A percentile compares a stretch with the other conserved stretches of the same genome.
Conservation (phyloP, 306 rosid genomes). For the Begonia loranthoides region DNA sequence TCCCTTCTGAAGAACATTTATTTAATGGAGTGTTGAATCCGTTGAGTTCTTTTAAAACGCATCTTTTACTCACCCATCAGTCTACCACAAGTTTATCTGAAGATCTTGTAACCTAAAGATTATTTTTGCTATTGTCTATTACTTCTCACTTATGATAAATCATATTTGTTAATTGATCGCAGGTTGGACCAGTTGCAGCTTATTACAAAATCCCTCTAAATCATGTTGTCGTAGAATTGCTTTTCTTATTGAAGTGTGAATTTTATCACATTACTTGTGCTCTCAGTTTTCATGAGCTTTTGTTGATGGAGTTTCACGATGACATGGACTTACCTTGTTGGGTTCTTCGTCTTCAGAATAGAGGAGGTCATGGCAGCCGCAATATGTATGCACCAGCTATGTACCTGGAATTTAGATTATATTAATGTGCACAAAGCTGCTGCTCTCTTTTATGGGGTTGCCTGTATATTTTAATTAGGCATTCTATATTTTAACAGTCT, state of each 20-base stretch:
- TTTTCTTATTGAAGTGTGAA: constrained; percentile 1
- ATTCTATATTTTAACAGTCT: no score
- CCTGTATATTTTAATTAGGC: no score
- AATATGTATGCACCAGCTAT: constrained; percentile 38
- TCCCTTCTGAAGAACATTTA: no score
- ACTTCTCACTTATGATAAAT: neutral
- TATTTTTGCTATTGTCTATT: neutral
- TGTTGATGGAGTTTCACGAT: constrained; percentile 58
- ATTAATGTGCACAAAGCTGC: neutral
- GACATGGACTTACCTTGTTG: constrained; percentile 85
- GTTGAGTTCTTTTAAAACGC: neutral
- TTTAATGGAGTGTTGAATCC: no score
- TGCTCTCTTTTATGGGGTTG: neutral
- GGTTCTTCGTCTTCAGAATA: constrained; percentile 66
- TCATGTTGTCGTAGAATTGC: constrained; percentile 68
- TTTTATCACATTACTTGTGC: constrained; percentile 6
- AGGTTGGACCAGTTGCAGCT: constrained; percentile 85
- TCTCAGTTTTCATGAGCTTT: constrained; percentile 2
- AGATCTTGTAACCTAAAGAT: neutral
- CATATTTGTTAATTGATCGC: constrained; percentile 1
- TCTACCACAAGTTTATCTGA: neutral
- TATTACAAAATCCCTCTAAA: constrained; percentile 85
- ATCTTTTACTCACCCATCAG: neutral
- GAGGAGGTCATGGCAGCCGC: constrained; percentile 82
- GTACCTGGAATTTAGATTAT: neutral